Percentiles rank a stretch among this genome's conserved stretches.
Conservation (phyloP, 2,329 filamentous ascomycete genomes). For the Aspergillus bombycis region DNA sequence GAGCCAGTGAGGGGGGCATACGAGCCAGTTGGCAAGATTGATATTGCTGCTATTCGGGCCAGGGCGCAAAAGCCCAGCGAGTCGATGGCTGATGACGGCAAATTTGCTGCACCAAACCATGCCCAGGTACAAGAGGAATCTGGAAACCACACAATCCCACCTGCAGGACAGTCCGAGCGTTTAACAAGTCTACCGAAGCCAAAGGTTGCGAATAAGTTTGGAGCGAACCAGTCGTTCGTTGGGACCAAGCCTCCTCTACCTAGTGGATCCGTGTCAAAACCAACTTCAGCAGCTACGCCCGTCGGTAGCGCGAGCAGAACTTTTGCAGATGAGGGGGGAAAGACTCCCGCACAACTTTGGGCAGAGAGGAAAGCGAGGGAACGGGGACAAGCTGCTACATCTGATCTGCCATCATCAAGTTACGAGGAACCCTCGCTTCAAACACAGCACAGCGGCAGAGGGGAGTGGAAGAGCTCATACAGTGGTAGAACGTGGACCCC, state of each 20-base stretch:
- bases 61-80: conserved; percentile 69
- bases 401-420: conserved; percentile 47
- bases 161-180: conserved; percentile 69
- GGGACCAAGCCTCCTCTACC: conserved; percentile 90
- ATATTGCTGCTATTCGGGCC: conserved; percentile 90
- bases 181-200: conserved; percentile 89
- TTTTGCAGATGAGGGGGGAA: conserved; percentile 92
- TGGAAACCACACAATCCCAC: conserved; percentile 72
- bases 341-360: conserved; percentile 96
- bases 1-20: conserved; percentile 88
- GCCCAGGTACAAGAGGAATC: conserved; percentile 64
- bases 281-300: conserved; percentile 58
- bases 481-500: conserved; percentile 86
- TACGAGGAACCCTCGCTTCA: conserved; percentile 58
- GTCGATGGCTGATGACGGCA: conserved; percentile 33
- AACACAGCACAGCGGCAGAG: conserved; percentile 71
- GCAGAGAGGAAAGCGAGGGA: conserved; percentile 93
- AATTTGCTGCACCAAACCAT: conserved; percentile 49
- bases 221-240: conserved; percentile 69
- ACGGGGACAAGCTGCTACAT: conserved; percentile 57
- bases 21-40: conserved; percentile 93
- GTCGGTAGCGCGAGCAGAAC: conserved; percentile 84
- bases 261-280: conserved; percentile 65
- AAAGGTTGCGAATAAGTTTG: conserved; percentile 90
- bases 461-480: conserved; percentile 90